Conservation (phyloP, 768 basidiomycete genomes). For the Tubosaeta brunneosetosa region DNA sequence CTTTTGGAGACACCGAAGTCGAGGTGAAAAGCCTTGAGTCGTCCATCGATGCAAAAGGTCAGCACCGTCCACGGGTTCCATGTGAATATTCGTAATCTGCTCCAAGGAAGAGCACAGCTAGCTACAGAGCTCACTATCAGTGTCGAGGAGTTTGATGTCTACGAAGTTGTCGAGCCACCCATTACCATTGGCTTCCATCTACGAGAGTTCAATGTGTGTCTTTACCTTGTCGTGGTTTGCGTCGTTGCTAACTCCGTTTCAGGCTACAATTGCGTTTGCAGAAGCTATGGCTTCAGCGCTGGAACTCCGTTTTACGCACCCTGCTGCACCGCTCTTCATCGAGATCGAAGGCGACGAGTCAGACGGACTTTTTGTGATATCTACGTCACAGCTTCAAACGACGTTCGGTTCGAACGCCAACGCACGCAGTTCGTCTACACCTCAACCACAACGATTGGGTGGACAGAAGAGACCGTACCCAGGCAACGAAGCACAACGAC, state of each 20-base stretch:
- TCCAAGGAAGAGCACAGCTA: conserved; percentile 54
- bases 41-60: conserved; percentile 62
- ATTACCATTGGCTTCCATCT: conserved; percentile 74
- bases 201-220: conserved; percentile 72
- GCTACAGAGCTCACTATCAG: conserved; percentile 75
- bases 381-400: conserved; percentile 58
- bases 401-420: conserved; percentile 15
- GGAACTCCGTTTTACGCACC: conserved; percentile 72
- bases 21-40: conserved; percentile 65
- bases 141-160: conserved; percentile 76
- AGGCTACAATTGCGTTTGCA: conserved; percentile 80
- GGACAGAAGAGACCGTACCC: conserved; percentile 20
- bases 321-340: conserved; percentile 70
- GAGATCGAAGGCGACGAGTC: conserved; percentile 65
- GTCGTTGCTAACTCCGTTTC: neutral
- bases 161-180: conserved; percentile 60
- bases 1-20: conserved; percentile 66
- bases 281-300: conserved; percentile 63
- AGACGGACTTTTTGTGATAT: conserved; percentile 71
- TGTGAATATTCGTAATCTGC: neutral
- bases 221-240: neutral
- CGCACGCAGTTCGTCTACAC: conserved; percentile 16
- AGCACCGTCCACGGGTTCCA: neutral
- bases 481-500: conserved; percentile 23
- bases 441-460: conserved; percentile 6